Evolutionary conservation across 345 rosid genomes (phyloP).

Genomic region (Kandelia obovata): DNA sequence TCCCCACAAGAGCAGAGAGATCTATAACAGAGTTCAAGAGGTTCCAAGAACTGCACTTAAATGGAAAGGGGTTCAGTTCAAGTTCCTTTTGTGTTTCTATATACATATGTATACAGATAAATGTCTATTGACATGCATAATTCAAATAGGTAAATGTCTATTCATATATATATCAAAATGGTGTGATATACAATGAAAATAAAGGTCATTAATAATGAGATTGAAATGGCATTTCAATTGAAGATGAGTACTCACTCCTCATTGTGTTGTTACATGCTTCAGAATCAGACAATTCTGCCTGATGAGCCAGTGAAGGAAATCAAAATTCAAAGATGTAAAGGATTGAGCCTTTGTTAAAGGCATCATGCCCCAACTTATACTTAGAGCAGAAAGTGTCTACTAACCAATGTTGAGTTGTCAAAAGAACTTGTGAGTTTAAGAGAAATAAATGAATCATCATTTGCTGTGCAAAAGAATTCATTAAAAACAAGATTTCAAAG

Average conservation of each 20-base stretch:
- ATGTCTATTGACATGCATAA: too few relatives aligned
- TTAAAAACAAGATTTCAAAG: background rate
- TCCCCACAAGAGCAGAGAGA: constrained; percentile 92
- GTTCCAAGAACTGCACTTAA: constrained; percentile 71
- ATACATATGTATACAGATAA: too few relatives aligned
- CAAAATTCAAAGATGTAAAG: background rate
- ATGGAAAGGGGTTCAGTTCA: too few relatives aligned
- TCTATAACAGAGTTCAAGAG: constrained; percentile 89
- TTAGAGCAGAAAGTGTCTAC: background rate
- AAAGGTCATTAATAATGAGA: too few relatives aligned
- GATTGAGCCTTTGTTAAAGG: background rate
- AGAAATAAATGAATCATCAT: background rate
- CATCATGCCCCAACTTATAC: background rate
- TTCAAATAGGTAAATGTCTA: too few relatives aligned
- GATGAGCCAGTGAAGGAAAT: background rate
- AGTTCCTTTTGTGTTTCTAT: too few relatives aligned
- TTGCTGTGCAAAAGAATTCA: background rate
- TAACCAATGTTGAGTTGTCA: background rate
- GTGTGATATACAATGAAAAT: too few relatives aligned
- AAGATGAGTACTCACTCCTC: background rate
- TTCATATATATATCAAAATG: too few relatives aligned
- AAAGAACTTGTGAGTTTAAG: background rate
- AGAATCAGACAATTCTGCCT: background rate
- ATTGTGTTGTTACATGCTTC: background rate
- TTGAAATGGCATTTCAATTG: too few relatives aligned